Evolutionary conservation across 73 alveolate genomes (phyloP).

Genomic region (Stentor roeselii): DNA sequence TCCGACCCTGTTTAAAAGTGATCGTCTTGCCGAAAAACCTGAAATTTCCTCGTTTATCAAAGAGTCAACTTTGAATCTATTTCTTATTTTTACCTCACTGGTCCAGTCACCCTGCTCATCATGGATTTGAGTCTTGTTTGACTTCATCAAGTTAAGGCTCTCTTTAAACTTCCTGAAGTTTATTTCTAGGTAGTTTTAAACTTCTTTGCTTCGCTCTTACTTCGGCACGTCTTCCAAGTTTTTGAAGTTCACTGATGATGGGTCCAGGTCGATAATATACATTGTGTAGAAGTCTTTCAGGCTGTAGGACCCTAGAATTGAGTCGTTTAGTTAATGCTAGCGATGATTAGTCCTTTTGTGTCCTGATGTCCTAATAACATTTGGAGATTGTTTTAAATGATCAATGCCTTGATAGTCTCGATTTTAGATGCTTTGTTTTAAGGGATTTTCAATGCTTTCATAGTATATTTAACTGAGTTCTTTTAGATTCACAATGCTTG

Average conservation of each 20-base stretch:
- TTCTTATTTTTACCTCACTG: slow-evolving; percentile 49
- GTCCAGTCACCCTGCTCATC: slow-evolving; percentile 81
- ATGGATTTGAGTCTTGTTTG: slow-evolving; percentile 59
- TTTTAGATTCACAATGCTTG: not conserved
- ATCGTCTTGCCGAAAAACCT: slow-evolving; percentile 87
- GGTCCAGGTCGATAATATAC: slow-evolving; percentile 82
- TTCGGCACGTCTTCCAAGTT: slow-evolving; percentile 81
- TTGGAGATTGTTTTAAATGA: not conserved
- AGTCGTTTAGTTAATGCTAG: slow-evolving; percentile 65
- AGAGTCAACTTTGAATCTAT: slow-evolving; percentile 75
- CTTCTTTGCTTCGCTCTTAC: slow-evolving; percentile 84
- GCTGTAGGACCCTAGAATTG: slow-evolving; percentile 62
- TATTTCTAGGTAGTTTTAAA: slow-evolving; percentile 69
- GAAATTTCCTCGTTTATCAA: slow-evolving; percentile 94
- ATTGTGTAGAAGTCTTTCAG: slow-evolving; percentile 76
- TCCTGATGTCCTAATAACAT: not conserved
- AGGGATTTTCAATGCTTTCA: not conserved
- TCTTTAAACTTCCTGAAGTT: slow-evolving; percentile 77
- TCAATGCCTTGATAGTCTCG: not conserved
- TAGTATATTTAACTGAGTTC: not conserved
- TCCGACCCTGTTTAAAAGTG: slow-evolving; percentile 92
- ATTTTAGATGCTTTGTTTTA: not conserved
- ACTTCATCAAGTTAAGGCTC: slow-evolving; percentile 72
- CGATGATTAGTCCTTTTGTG: slow-evolving; percentile 50
- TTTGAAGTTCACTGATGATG: slow-evolving; percentile 71